These are phyloP conservation scores for Penicillium angulare DNA, from an alignment of 495 filamentous ascomycete species.

Conservation along the genomic window DNA sequence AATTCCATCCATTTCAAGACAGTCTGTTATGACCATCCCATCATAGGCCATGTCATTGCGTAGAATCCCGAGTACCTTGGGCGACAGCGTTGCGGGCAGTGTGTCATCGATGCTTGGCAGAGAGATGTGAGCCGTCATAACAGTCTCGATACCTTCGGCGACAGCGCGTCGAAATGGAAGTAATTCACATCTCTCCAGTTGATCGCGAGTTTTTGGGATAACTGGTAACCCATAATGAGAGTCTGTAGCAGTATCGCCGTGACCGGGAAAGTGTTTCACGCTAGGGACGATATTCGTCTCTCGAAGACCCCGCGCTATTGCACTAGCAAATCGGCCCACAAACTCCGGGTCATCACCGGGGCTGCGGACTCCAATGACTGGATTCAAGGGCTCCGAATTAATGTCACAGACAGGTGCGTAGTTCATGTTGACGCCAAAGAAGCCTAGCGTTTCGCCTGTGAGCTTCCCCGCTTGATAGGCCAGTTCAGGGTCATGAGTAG, in stretches of 20 bases:
- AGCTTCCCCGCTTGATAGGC: conserved; percentile 37
- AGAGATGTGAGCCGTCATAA: conserved; percentile 47
- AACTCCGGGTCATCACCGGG: conserved; percentile 41
- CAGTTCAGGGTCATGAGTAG: conserved; percentile 35
- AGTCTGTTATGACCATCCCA: conserved; percentile 41
- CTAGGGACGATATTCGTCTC: conserved; percentile 39
- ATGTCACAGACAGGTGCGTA: conserved; percentile 46
- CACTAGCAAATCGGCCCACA: conserved; percentile 38
- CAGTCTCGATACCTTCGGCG: conserved; percentile 38
- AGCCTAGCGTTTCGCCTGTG: conserved; percentile 34
- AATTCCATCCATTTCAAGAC: conserved; percentile 49
- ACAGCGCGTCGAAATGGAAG: conserved; percentile 44
- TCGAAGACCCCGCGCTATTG: conserved; percentile 34
- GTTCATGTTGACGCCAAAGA: conserved; percentile 46
- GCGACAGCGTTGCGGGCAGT: conserved; percentile 39
- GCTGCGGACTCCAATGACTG: conserved; percentile 44
- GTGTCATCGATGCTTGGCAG: conserved; percentile 34
- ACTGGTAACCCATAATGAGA: conserved; percentile 44
- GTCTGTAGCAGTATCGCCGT: conserved; percentile 44
- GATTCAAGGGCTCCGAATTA: conserved; percentile 45
- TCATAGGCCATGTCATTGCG: conserved; percentile 41
- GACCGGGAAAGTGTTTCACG: conserved; percentile 46
- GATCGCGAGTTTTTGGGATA: conserved; percentile 36
- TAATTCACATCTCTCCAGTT: conserved; percentile 40
- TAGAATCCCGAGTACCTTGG: conserved; percentile 35